phyloP scores from a whole-genome alignment of 1,139 yeast genomes.

The Yamadazyma sp. region DNA sequence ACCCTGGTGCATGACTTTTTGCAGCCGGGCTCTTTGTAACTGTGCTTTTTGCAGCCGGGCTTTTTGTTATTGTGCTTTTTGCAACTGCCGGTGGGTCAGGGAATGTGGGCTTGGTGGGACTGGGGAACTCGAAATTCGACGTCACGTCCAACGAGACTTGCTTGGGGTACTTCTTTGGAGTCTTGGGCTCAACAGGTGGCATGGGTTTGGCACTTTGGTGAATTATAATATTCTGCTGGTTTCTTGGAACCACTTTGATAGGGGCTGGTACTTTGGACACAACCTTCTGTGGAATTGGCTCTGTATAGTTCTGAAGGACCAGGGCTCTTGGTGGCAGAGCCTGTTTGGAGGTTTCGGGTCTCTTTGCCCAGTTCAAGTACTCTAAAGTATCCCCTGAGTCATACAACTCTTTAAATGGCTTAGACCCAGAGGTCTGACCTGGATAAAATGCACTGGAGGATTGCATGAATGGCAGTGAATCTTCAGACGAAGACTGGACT shows the following conservation, averaged over 20 bases:
- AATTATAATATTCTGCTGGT: no score
- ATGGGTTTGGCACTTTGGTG: no score
- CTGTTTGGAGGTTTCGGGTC: no score
- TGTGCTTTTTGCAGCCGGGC: no score
- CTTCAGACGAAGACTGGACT: not conserved
- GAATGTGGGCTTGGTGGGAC: slow-evolving; percentile 5
- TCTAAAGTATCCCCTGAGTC: slow-evolving; percentile 14
- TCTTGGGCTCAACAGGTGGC: no score
- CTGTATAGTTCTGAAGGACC: no score
- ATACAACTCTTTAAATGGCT: slow-evolving; percentile 14
- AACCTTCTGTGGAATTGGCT: not conserved
- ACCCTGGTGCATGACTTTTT: no score
- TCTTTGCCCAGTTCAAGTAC: slow-evolving; percentile 2
- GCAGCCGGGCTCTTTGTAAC: no score
- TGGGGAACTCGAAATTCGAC: slow-evolving; percentile 19
- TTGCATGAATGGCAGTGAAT: not conserved
- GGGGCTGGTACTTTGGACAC: not conserved
- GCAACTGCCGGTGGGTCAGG: no score
- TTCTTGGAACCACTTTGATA: not conserved
- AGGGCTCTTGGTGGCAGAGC: no score
- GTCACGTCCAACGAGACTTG: slow-evolving; percentile 17
- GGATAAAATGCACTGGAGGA: not conserved
- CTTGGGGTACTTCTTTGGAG: not conserved
- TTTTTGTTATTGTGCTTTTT: no score
- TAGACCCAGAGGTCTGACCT: not conserved